Percentiles rank a stretch among this genome's conserved stretches.
These are phyloP conservation scores for Blastocystis sp. DNA, from an alignment of 352 stramenopile genomes.

Conservation along the genomic window DNA sequence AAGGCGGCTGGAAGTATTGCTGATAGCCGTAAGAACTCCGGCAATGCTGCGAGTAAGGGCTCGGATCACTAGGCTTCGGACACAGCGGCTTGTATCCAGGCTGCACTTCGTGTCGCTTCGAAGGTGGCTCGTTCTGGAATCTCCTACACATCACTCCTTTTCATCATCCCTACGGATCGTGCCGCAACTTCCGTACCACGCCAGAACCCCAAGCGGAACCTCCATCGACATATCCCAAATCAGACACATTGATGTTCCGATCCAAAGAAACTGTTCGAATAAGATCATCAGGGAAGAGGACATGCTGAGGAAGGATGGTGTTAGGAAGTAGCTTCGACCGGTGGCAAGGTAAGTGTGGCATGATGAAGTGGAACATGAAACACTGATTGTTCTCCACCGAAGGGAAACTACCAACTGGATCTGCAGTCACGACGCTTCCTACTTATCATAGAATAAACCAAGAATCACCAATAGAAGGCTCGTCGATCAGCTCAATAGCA, in stretches of 20 bases:
- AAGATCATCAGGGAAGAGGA: background rate
- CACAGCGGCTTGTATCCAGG: background rate
- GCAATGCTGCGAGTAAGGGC: background rate
- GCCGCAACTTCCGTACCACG: constrained; percentile 13
- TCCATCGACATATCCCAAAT: background rate
- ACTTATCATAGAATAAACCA: background rate
- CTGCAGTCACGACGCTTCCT: background rate
- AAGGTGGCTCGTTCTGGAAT: background rate
- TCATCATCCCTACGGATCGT: background rate
- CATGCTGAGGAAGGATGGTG: background rate
- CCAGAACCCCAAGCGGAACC: background rate
- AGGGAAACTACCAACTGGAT: background rate
- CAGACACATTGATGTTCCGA: constrained; percentile 10
- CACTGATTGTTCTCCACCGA: background rate
- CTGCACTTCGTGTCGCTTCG: background rate
- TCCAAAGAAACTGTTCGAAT: background rate
- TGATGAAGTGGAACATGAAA: constrained; percentile 1
- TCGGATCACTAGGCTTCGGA: background rate
- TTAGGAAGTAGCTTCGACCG: background rate
- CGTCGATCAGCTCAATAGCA: background rate
- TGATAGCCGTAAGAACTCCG: background rate
- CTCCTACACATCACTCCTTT: background rate
- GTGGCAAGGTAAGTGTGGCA: background rate
- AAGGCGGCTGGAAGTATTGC: background rate
- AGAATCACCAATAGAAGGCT: background rate